A percentile compares a stretch with the other conserved stretches of the same genome.
Conservation (phyloP, 345 rosid genomes). For the Sisymbrium irio region DNA sequence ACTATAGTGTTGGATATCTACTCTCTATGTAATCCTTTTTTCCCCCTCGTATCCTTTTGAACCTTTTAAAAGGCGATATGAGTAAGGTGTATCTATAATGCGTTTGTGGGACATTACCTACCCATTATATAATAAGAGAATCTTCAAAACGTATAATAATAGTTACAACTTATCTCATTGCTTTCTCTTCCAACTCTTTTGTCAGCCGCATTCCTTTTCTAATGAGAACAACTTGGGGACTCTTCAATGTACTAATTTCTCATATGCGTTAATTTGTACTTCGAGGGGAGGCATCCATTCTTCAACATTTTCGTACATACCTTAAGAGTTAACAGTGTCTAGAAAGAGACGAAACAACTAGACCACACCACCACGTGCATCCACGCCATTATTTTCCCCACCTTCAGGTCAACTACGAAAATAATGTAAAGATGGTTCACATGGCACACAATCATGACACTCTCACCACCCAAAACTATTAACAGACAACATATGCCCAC, state of each 20-base stretch:
- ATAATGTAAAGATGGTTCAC: slow-evolving; percentile 24
- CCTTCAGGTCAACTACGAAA: background rate
- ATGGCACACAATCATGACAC: background rate
- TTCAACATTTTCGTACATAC: slow-evolving; percentile 13
- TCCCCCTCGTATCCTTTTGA: background rate
- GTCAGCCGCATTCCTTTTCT: background rate
- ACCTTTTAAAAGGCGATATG: background rate
- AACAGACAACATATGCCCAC: background rate
- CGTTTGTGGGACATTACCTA: slow-evolving; percentile 22
- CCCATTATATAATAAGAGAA: background rate
- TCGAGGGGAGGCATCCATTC: background rate
- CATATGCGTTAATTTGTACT: background rate
- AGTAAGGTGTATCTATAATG: slow-evolving; percentile 2
- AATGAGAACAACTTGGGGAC: background rate
- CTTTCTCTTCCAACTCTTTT: slow-evolving; percentile 1
- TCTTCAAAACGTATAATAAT: background rate
- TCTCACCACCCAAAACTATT: slow-evolving; percentile 9
- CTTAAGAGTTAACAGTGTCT: background rate
- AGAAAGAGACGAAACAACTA: slow-evolving; percentile 26
- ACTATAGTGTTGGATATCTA: background rate
- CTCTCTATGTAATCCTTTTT: slow-evolving; percentile 14
- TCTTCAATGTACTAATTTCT: background rate
- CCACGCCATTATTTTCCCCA: slow-evolving; percentile 13
- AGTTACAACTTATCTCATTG: background rate
- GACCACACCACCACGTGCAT: slow-evolving; percentile 27